phyloP scores from a whole-genome alignment of 1,284 basidiomycete genomes.

The Melampsora medusae region DNA sequence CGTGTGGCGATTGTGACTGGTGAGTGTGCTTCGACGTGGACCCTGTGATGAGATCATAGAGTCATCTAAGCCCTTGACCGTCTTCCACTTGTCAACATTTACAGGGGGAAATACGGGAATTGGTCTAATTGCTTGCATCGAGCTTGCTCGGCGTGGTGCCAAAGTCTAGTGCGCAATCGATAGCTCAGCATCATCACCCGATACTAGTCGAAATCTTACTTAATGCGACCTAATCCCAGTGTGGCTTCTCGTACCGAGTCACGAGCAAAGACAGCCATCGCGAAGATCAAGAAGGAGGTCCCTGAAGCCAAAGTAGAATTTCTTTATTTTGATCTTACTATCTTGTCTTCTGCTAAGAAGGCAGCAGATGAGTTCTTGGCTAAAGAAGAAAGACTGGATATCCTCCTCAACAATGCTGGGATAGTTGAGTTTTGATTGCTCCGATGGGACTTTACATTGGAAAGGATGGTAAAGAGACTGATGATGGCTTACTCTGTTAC shows the following conservation, averaged over 20 bases:
- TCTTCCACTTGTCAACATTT: neutral
- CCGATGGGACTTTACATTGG: too few relatives aligned
- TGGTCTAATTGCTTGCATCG: slow-evolving; percentile 2
- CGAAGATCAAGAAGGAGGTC: slow-evolving; percentile 43
- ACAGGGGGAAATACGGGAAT: slow-evolving; percentile 6
- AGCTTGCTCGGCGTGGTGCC: slow-evolving; percentile 10
- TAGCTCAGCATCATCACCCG: neutral
- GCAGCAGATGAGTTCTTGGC: slow-evolving; percentile 49
- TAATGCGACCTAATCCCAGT: neutral
- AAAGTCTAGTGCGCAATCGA: slow-evolving; percentile 3
- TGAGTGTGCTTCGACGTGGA: neutral
- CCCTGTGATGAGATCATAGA: neutral
- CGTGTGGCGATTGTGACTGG: slow-evolving; percentile 7
- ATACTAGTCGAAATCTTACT: neutral
- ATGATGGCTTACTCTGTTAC: neutral
- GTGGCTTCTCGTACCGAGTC: neutral
- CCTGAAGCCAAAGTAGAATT: slow-evolving; percentile 48
- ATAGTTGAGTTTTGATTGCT: neutral
- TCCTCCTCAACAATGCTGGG: slow-evolving; percentile 53
- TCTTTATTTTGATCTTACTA: slow-evolving; percentile 53
- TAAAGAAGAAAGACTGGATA: slow-evolving; percentile 51
- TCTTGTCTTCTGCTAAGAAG: slow-evolving; percentile 49
- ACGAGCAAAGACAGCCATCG: neutral
- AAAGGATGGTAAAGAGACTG: neutral
- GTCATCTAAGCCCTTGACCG: neutral